Evolutionary conservation across 345 rosid species (phyloP).

Genomic region (Acer negundo): DNA sequence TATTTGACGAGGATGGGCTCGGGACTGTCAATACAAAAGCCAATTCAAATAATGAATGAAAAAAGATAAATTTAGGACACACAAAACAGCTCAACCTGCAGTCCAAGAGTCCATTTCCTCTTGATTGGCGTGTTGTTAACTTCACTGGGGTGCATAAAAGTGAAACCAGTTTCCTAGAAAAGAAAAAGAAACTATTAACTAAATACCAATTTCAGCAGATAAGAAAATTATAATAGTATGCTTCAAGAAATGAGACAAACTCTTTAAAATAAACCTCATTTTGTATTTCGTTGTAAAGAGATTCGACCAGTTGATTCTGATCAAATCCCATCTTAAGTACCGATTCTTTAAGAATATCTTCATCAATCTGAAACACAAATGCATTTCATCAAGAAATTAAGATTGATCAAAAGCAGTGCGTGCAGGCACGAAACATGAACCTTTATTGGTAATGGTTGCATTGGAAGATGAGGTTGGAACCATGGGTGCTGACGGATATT

Average conservation of each 20-base stretch:
- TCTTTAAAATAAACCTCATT: constrained; percentile 53
- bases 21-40: constrained; percentile 53
- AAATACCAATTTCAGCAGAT: background rate
- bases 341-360: constrained; percentile 76
- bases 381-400: too few relatives aligned
- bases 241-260: constrained; percentile 16
- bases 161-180: constrained; percentile 67
- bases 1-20: constrained; percentile 85
- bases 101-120: constrained; percentile 95
- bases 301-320: constrained; percentile 65
- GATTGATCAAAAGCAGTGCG: too few relatives aligned
- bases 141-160: constrained; percentile 60
- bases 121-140: constrained; percentile 54
- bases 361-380: constrained; percentile 97
- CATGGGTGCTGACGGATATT: constrained; percentile 88
- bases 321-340: constrained; percentile 76
- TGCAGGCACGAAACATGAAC: constrained; percentile 22
- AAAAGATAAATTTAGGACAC: too few relatives aligned
- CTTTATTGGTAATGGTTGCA: constrained; percentile 81
- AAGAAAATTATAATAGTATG: constrained; percentile 29
- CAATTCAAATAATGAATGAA: constrained; percentile 1
- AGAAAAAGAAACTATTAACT: background rate
- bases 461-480: constrained; percentile 83
- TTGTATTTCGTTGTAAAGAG: constrained; percentile 72
- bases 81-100: constrained; percentile 59